Base-by-base conservation (phyloP, 352 stramenopile species). In the Globisporangium paroecandrum region DNA sequence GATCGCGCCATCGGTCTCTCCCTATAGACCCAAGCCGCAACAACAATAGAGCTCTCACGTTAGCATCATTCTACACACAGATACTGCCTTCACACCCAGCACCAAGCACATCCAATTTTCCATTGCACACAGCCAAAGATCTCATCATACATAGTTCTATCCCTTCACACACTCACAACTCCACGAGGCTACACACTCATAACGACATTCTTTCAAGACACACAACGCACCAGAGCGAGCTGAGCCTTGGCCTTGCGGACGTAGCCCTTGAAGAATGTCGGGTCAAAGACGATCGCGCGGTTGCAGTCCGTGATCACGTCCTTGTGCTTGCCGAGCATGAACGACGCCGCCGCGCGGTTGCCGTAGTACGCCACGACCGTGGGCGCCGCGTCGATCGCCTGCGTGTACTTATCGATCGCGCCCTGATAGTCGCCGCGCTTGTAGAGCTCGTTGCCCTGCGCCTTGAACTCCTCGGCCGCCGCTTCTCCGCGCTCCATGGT, bases 271-370 rank as follows among this genome's bases (percentile, higher is more conserved):
- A 95, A 87, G 66, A 93, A 97, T 22, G 82, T 85, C 53, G 84
- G 80, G 69, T 98, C 89, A 49, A 98, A 89, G n/a, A 93, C 77
- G 34, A 98, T 89, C 32, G 92, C 91, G 43, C 77, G 79, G 71
- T 97, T 91, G 75, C 91, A 97, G 76, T 98, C 93, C 66, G 81
- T 85, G 60, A 98, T 78, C 49, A 93, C 90, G 62, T 98, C 90
- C 68, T 97, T 87, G 77, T 94, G 88, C 69, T 94, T 86, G 71
- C 76, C 76, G 51, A 97, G 68, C 93, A 98, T 98, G 66, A 98
- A 91, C 60, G 81, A 89, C 29, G 93, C 93, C 34, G 93, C 93
- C 15, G 93, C 90, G 56, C 93, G 86, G 74, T 98, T 98, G 62
- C 85, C 91, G 64, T 97, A 97, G 70, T 92, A 96, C 32, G 87